phyloP scores from a whole-genome alignment of 805 yeast species.

The Pichia rugopelliculosa region DNA sequence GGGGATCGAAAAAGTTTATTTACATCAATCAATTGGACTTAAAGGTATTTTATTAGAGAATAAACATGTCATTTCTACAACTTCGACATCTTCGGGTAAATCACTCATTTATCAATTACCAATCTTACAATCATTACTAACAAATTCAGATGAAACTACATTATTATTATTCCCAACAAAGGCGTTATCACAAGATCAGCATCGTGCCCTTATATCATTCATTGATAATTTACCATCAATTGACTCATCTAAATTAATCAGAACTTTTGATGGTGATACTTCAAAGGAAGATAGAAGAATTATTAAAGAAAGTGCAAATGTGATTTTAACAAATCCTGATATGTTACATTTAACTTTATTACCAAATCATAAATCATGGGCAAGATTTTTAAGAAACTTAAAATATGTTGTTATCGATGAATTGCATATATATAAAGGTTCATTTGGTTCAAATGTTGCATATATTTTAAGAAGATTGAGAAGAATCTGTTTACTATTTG shows the following conservation, averaged over 20 bases:
- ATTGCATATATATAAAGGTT: conserved; percentile 80
- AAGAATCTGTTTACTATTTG: conserved; percentile 49
- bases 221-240: conserved; percentile 8
- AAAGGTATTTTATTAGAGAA: conserved; percentile 43
- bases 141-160: conserved; percentile 48
- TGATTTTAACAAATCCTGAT: conserved; percentile 93
- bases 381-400: conserved; percentile 55
- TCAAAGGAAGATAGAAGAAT: conserved; percentile 43
- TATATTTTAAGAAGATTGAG: conserved; percentile 73
- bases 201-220: conserved; percentile 54
- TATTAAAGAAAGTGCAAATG: conserved; percentile 59
- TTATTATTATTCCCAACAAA: conserved; percentile 93
- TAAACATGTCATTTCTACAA: conserved; percentile 76
- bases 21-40: conserved; percentile 79
- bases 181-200: conserved; percentile 96
- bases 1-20: conserved; percentile 50
- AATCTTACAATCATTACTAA: conserved; percentile 46
- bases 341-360: conserved; percentile 79
- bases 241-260: conserved; percentile 3
- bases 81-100: conserved; percentile 95
- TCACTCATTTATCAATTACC: conserved; percentile 90
- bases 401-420: conserved; percentile 76
- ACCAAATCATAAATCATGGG: conserved; percentile 75
- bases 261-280: conserved; percentile 92
- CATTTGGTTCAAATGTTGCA: conserved; percentile 91